Conservation (phyloP, 2,329 filamentous ascomycete species). For the Botrytis fragariae region DNA sequence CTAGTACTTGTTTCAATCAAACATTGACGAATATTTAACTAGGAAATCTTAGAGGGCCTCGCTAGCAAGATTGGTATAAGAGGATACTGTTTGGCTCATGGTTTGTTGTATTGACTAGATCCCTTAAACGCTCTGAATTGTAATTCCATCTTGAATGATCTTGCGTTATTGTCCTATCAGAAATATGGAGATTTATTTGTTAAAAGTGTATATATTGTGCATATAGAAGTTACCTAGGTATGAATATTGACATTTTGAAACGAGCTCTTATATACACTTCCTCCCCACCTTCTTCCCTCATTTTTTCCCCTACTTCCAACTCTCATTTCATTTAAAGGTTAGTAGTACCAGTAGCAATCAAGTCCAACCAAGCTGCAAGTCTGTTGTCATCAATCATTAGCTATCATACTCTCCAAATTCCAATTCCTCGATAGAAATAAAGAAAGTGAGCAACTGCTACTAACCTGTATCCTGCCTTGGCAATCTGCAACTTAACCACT, state of each 20-base stretch:
- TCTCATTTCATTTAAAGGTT: background rate
- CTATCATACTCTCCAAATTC: background rate
- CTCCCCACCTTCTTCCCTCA: background rate
- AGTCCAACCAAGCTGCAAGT: slow-evolving; percentile 65
- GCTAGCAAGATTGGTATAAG: background rate
- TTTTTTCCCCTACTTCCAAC: background rate
- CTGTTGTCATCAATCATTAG: slow-evolving; percentile 8
- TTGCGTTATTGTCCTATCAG: background rate
- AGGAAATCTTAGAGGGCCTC: too few relatives aligned
- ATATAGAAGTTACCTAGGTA: background rate
- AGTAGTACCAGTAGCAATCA: slow-evolving; percentile 46
- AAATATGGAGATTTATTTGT: background rate
- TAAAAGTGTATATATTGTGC: background rate
- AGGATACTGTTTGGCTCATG: background rate
- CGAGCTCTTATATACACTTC: background rate
- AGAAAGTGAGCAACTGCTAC: background rate
- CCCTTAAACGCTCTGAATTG: background rate
- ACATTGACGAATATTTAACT: background rate
- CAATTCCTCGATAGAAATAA: background rate
- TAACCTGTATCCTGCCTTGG: slow-evolving; percentile 62
- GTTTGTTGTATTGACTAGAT: background rate
- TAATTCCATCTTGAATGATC: background rate
- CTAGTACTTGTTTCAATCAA: too few relatives aligned
- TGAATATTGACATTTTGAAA: background rate
- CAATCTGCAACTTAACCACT: slow-evolving; percentile 63